Percentiles rank a stretch among this genome's conserved stretches.
Conservation (phyloP, 768 basidiomycete genomes). For the Russula brevipes region DNA sequence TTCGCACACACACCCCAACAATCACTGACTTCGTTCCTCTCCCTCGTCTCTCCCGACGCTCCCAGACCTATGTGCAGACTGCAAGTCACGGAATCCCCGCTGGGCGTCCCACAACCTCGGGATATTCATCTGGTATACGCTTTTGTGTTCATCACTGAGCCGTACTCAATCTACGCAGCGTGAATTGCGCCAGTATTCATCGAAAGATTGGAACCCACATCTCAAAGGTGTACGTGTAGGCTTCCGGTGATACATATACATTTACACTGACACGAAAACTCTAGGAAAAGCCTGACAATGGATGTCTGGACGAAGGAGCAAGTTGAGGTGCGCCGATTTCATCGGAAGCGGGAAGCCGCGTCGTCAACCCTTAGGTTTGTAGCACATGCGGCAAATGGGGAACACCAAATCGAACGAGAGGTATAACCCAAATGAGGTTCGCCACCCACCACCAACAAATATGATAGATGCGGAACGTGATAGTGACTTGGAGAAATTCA, state of each 20-base stretch:
- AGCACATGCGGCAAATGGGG: slow-evolving; percentile 78
- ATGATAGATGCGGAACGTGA: slow-evolving; percentile 76
- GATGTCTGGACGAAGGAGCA: slow-evolving; percentile 88
- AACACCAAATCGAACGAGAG: slow-evolving; percentile 75
- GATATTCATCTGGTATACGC: slow-evolving; percentile 78
- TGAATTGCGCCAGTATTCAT: slow-evolving; percentile 87
- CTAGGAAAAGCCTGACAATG: slow-evolving; percentile 83
- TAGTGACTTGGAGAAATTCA: slow-evolving; percentile 86
- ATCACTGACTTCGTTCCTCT: slow-evolving; percentile 7
- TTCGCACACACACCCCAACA: too few relatives aligned
- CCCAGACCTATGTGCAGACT: slow-evolving; percentile 86
- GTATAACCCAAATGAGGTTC: slow-evolving; percentile 79
- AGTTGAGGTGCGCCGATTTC: slow-evolving; percentile 57
- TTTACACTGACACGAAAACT: background rate
- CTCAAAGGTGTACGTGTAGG: slow-evolving; percentile 73
- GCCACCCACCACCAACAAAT: slow-evolving; percentile 78
- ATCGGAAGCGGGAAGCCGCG: background rate
- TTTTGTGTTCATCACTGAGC: background rate
- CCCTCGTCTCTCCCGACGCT: background rate
- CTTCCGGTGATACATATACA: background rate
- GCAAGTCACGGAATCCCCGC: slow-evolving; percentile 76
- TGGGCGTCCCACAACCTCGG: slow-evolving; percentile 91
- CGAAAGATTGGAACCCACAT: slow-evolving; percentile 93
- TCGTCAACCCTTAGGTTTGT: slow-evolving; percentile 23
- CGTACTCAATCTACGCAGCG: slow-evolving; percentile 39